A percentile compares a stretch with the other conserved stretches of the same genome.
phyloP scores from a whole-genome alignment of 306 rosid genomes.

The Malus orientalis region DNA sequence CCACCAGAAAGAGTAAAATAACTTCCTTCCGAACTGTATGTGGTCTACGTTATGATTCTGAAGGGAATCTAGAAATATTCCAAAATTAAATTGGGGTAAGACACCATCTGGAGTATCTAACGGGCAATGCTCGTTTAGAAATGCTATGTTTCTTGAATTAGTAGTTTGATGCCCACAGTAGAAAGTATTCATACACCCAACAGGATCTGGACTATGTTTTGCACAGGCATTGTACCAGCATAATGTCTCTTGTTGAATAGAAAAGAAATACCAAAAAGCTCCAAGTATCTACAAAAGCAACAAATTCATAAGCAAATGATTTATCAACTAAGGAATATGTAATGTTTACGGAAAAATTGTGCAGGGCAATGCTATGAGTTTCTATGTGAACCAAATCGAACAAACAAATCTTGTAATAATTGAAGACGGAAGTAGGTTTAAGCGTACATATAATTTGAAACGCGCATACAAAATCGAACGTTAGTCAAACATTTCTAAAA shows the following conservation, averaged over 20 bases:
- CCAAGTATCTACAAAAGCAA: slow-evolving; percentile 12
- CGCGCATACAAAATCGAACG: too few species aligned
- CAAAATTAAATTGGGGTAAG: neutral
- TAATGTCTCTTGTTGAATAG: slow-evolving; percentile 10
- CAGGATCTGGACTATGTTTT: neutral
- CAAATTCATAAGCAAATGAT: too few species aligned
- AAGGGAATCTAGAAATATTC: slow-evolving; percentile 10
- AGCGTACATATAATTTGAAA: too few species aligned
- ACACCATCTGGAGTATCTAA: neutral
- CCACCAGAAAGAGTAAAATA: slow-evolving; percentile 35
- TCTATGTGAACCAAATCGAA: too few species aligned
- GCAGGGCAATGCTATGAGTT: too few species aligned
- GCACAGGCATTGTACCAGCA: slow-evolving; percentile 20
- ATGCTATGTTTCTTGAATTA: neutral
- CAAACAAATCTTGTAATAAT: too few species aligned
- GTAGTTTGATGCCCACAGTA: neutral
- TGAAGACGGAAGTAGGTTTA: too few species aligned
- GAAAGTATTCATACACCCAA: neutral
- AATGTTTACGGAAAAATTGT: too few species aligned
- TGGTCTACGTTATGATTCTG: neutral
- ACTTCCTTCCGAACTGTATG: slow-evolving; percentile 14
- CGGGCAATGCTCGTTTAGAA: neutral
- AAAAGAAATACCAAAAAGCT: slow-evolving; percentile 25
- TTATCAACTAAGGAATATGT: too few species aligned
- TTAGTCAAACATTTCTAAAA: neutral